phyloP scores from a whole-genome alignment of 352 stramenopile genomes.

The Saprolegnia diclina region DNA sequence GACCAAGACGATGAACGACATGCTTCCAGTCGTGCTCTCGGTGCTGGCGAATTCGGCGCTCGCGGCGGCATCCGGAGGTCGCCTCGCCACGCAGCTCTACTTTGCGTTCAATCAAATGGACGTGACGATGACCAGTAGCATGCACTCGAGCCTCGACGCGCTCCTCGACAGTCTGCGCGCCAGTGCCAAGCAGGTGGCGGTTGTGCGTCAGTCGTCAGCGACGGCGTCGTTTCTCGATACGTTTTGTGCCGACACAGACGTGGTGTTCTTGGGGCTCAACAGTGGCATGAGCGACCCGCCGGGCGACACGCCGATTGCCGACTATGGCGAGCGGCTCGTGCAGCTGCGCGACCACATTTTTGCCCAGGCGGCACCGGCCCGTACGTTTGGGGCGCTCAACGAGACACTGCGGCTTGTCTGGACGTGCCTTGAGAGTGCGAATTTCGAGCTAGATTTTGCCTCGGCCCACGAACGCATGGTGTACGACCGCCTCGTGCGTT shows the following conservation, averaged over 20 bases:
- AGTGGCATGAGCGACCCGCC: neutral
- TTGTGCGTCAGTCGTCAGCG: neutral
- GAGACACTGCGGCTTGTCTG: neutral
- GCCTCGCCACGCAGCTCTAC: neutral
- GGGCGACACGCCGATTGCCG: neutral
- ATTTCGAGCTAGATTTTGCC: conserved; percentile 8
- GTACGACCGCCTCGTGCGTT: neutral
- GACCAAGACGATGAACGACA: conserved; percentile 1
- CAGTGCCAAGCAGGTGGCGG: neutral
- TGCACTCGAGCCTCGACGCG: neutral
- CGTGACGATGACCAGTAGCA: neutral
- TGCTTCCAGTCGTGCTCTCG: neutral
- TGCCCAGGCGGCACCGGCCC: neutral
- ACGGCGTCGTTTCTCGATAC: neutral
- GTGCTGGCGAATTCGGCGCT: neutral
- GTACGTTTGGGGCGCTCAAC: neutral
- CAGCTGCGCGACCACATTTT: neutral
- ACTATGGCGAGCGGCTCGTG: conserved; percentile 4
- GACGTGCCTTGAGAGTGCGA: neutral
- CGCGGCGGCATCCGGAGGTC: neutral
- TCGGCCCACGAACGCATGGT: neutral
- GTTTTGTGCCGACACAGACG: neutral
- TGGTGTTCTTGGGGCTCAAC: neutral
- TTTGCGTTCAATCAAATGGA: conserved; percentile 7
- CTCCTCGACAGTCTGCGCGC: neutral